A percentile compares a stretch with the other conserved stretches of the same genome.
These are phyloP conservation scores for Alloteropsis semialata DNA, from an alignment of 176 grass and related monocot species.

Conservation along the genomic window DNA sequence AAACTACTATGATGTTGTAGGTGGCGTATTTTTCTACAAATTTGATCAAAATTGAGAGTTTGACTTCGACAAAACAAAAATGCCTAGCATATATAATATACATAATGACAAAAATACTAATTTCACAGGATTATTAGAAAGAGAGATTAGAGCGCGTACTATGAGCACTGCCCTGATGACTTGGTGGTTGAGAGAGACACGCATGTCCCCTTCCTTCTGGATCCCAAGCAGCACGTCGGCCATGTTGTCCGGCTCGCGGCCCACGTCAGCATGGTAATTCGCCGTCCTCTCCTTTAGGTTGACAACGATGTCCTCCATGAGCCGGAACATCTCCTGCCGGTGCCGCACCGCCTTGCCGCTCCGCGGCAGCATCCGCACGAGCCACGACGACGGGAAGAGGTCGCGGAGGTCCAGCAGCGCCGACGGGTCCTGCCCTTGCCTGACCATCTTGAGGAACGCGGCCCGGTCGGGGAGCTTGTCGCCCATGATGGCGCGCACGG, in stretches of 20 bases:
- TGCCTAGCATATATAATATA: too few relatives aligned
- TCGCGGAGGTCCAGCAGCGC: background rate
- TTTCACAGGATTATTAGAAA: too few relatives aligned
- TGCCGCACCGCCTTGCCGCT: background rate
- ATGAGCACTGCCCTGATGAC: background rate
- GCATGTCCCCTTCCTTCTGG: background rate
- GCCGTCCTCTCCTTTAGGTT: background rate
- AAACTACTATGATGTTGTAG: too few relatives aligned
- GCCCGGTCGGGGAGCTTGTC: background rate
- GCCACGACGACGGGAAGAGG: background rate
- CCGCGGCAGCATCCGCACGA: constrained; percentile 2
- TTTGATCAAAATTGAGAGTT: too few relatives aligned
- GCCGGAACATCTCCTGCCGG: background rate
- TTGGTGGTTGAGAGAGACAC: background rate
- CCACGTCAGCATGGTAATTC: background rate
- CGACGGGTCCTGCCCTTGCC: background rate
- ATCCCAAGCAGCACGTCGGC: background rate
- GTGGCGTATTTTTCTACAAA: too few relatives aligned
- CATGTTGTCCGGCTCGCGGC: background rate
- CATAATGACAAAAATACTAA: too few relatives aligned
- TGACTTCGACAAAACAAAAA: too few relatives aligned
- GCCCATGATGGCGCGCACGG: background rate
- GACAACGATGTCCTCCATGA: background rate
- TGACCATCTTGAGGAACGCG: background rate
- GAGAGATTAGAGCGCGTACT: background rate